Base-by-base conservation (phyloP, 2,329 filamentous ascomycete genomes). In the Aspergillus candidus region DNA sequence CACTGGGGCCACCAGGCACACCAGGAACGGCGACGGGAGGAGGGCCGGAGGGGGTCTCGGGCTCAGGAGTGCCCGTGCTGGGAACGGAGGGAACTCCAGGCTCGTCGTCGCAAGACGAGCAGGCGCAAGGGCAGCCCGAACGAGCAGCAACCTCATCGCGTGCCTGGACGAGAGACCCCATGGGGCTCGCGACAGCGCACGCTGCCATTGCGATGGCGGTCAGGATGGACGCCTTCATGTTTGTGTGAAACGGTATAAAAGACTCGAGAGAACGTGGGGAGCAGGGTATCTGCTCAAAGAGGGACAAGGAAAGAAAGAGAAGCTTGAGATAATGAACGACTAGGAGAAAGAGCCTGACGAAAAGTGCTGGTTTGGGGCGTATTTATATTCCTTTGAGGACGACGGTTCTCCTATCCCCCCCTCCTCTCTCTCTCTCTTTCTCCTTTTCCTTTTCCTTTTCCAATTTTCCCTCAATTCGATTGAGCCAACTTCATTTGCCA, bases 181-280 rank as follows among this genome's bases (percentile, higher is more conserved):
- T 34, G 5, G 52, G 52, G 37, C 40, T 44, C 14, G 52, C 52
- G 27, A 50, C 38, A 17, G 45, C 39, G 31, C 38, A 53, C 15
- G 48, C 50, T 7, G 50, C 50, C 47, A 44, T 47, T 35, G 44
- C 44, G 11, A 54, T 40, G 33, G 48, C 48, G 31, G 52, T 49
- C 22, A 53, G 30, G 30, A 49, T 34, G 32, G 50, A 44, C 30
- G 47, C 45, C 46, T 46, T 54, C 52, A 54, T 54, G n/a, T 38
- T 47, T 5, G 22, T 27, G 6, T 2, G 48, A 43, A 43, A 35
- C 34, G 41, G 41, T 42, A 31, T 36, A 17, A 41, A 46, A 46
- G 43, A 31, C 33, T 38, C 31, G 36, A 33, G 30, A 27, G 38
- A 43, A 46, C 15, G 44, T 41, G 32, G 32, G 37, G 27, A 46